Base-by-base conservation (phyloP, 371 early-diverging fungal genomes). In the Massospora cicadina region DNA sequence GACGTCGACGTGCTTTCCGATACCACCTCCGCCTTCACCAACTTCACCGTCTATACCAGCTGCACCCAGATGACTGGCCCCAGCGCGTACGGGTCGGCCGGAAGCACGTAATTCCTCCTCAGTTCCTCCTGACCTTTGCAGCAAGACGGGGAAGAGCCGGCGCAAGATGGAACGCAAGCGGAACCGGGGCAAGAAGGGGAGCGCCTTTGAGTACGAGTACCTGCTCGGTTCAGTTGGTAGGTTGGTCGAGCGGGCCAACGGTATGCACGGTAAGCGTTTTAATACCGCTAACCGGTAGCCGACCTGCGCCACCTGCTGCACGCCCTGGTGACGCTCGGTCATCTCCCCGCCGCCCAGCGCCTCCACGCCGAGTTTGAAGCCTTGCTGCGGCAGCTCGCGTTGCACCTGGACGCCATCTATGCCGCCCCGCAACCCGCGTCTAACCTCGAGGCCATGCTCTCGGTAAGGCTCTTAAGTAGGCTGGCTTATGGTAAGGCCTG, bases 1-100 rank as follows among this genome's bases (percentile, higher is more conserved):
- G 84, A 88, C 67, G 80, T 92, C n/a, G 96, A 95, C 67, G 82
- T 90, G 79, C 84, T 90, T 76, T 90, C 91, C 0, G 93, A 93
- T 67, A 91, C 94, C 0, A 87, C 91, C 0, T 89, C 91, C 13
- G 89, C 91, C 89, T 86, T 85, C 55, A 90, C 89, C 68, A 83
- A 85, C 60, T 86, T 88, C 69, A 87, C 88, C 60, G 80, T 83
- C 33, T 83, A 85, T 66, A 89, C 89, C 21, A 72, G 72, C 13
- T 81, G 82, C 3, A 76, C 86, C 10, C 74, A 79, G 27, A 30
- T 30, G 30, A 33, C 70, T 80, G 21, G 77, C 82, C 0, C 76
- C 76, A 27, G 74, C 76, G 2, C 78, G 82, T 13, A 72, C 76
- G 23, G 73, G 75, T 66, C 67, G 77, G 67, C 67, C 76, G 76